Percentiles rank a stretch among this genome's conserved stretches.
Conservation (phyloP, 75 land plant species). For the Azolla pinnata region DNA sequence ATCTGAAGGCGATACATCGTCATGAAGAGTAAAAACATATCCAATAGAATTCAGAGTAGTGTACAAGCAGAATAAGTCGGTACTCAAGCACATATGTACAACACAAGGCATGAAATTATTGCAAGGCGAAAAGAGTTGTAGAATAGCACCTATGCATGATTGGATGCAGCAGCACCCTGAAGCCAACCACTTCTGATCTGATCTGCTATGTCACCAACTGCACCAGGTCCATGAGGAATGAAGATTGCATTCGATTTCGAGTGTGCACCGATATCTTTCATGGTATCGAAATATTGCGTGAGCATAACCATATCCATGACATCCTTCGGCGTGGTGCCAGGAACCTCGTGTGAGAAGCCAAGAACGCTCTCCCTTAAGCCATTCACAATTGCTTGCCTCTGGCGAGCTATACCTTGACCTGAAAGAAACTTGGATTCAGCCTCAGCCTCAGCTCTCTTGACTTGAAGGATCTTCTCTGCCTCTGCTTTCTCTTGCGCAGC, state of each 20-base stretch:
- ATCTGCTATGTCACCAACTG: constrained; percentile 38
- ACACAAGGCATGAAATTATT: too few relatives aligned
- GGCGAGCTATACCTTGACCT: constrained; percentile 53
- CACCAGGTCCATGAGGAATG: constrained; percentile 66
- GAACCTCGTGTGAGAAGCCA: constrained; percentile 45
- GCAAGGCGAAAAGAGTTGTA: too few relatives aligned
- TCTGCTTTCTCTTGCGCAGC: constrained; percentile 43
- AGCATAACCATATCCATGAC: constrained; percentile 60
- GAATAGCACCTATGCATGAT: too few relatives aligned
- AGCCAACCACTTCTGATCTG: constrained; percentile 49
- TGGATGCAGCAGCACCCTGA: constrained; percentile 15
- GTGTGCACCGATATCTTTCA: constrained; percentile 55
- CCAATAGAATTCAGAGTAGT: too few relatives aligned
- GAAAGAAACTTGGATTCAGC: constrained; percentile 57
- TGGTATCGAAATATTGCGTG: constrained; percentile 66
- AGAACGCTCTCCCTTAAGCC: constrained; percentile 61
- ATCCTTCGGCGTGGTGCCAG: constrained; percentile 54
- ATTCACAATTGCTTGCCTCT: constrained; percentile 63
- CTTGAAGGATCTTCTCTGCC: constrained; percentile 52
- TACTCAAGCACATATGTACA: too few relatives aligned
- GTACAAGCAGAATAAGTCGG: too few relatives aligned
- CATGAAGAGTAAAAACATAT: too few relatives aligned
- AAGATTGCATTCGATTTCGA: constrained; percentile 46
- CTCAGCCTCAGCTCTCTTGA: constrained; percentile 61
- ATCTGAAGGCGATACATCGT: too few relatives aligned